Evolutionary conservation across 768 basidiomycete species (phyloP), one percentile per base, ranked within the genome.

Genomic region (Lactarius psammicola): DNA sequence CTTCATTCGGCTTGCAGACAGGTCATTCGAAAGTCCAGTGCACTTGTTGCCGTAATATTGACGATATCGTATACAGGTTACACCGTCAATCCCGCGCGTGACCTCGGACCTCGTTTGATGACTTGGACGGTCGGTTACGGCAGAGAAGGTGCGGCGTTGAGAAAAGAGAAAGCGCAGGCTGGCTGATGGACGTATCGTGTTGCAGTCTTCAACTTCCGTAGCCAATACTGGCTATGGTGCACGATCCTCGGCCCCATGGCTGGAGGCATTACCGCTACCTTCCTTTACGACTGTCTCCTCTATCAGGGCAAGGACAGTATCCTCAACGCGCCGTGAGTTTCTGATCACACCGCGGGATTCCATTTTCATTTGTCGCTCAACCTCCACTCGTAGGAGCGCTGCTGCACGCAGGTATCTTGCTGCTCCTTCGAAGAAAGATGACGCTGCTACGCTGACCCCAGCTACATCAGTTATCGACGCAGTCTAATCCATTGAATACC

Each of bases 191-290:
- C 40, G 17, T 40, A 15, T 40, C 6, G 9, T 23, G 26, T 40
- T 31, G 8, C 46, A 72, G 74, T 80, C n/a, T 83, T 77, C 75
- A 79, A 77, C 30, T 76, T 72, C 61, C 71, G 73, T 69, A 83
- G 80, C 70, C 87, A 89, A 63, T 90, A 89, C 70, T 90, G 87
- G 88, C 69, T 90, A 33, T 89, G 88, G 88, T 84, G 84, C 69
- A 83, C 86, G 1, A 71, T 87, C 18, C 74, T 86, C 54, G 86
- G 76, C 1, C 82, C 87, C 18, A 82, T 89, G 72, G 67, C 83
- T 33, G 87, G 88, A 28, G 85, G 80, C 58, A 80, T 83, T 64
- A 72, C 76, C 6, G 88, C 83, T 8, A 77, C 79, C 6, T 73
- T 84, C 63, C 68, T 84, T 46, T 90, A 90, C 68, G 88, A 90